Base-by-base conservation (phyloP, 352 stramenopile species). In the Phytophthora tentaculata region DNA sequence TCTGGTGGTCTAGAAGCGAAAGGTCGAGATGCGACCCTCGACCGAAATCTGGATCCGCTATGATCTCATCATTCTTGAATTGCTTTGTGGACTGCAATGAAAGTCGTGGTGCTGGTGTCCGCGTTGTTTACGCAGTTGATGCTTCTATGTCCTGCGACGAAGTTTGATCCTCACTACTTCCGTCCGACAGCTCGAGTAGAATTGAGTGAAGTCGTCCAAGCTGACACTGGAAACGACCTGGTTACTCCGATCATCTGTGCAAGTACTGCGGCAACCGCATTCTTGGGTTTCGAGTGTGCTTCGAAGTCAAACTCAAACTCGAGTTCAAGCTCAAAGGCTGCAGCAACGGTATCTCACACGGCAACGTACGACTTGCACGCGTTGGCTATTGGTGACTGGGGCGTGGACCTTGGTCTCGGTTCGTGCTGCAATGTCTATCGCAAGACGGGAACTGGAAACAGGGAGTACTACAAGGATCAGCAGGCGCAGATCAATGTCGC, bases 341-440 rank as follows among this genome's bases (percentile, higher is more conserved):
- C 56, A 3, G 59, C 73, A 16, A 68, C 66, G 12, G 60, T 89
- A 9, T 81, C 79, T 22, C 59, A 64, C 9, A 67, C 39, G 0
- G 79, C 68, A 10, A 89, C 73, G 9, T 90, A 89, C 50, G 49
- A 76, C 43, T 62, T 90, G 35, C 80, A 90, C 43, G 80, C 78
- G n/a, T 71, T 92, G 43, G 82, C 84, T 13, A 91, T 92, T 48
- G 84, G 84, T 14, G 84, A 91, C 70, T 91, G 84, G 82, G 84
- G 82, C 1, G 72, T 87, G 7, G 84, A 89, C 43, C 61, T 88
- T 17, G 74, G 72, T 41, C 79, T 90, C 10, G 85, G 77, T 3
- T 91, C 85, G 41, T 93, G 85, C 69, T 93, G 85, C 61, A 89
- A 89, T 26, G 75, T 84, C 6, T 91, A 92, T 50, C 81, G 80